Percentiles rank a stretch among this genome's conserved stretches.
Conservation (phyloP, 2,329 filamentous ascomycete species). For the Trichophyton rubrum region DNA sequence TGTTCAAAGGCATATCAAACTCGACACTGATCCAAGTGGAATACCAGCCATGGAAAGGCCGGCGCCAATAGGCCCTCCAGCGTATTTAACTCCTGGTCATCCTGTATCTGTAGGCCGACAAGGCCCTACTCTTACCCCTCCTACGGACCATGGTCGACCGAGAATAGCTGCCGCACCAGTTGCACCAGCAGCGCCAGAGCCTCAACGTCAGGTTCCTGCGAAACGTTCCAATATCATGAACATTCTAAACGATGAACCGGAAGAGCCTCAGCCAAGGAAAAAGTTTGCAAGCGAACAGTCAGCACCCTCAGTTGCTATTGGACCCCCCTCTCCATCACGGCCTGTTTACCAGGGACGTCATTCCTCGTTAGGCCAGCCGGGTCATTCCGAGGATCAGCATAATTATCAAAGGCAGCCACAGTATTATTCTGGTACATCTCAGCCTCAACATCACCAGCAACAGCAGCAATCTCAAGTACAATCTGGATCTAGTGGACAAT, state of each 20-base stretch:
- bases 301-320: slow-evolving; percentile 16
- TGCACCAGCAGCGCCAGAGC: slow-evolving; percentile 20
- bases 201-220: slow-evolving; percentile 31
- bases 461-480: slow-evolving; percentile 17
- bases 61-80: slow-evolving; percentile 2
- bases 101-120: slow-evolving; percentile 6
- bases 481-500: slow-evolving; percentile 6
- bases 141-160: slow-evolving; percentile 20
- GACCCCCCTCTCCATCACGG: slow-evolving; percentile 17
- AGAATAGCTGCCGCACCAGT: slow-evolving; percentile 23
- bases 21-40: slow-evolving; percentile 5
- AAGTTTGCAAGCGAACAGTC: slow-evolving; percentile 31
- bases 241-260: slow-evolving; percentile 37
- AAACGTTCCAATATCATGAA: slow-evolving; percentile 40
- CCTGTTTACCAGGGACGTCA: slow-evolving; percentile 16
- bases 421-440: slow-evolving; percentile 16
- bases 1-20: slow-evolving; percentile 9
- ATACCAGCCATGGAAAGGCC: slow-evolving; percentile 4
- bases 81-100: slow-evolving; percentile 4
- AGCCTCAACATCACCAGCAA: slow-evolving; percentile 6
- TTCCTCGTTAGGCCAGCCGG: slow-evolving; percentile 16
- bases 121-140: slow-evolving; percentile 2
- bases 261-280: slow-evolving; percentile 35
- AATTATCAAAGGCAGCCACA: slow-evolving; percentile 14
- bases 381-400: slow-evolving; percentile 6